Evolutionary conservation across 305 asterid genomes (phyloP).

Genomic region (Solanum hybrid): DNA sequence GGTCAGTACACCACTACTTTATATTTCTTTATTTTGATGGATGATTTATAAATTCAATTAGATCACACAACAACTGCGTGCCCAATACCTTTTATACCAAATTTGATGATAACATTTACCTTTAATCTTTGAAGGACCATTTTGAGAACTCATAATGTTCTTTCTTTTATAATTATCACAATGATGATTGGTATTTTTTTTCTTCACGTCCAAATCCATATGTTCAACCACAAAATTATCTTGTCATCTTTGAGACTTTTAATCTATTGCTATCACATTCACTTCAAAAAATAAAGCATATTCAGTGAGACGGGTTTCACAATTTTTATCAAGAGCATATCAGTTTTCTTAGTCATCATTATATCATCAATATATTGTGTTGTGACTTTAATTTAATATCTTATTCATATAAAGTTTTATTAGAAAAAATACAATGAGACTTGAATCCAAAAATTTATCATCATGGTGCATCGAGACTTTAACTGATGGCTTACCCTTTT

Average conservation of each 20-base stretch:
- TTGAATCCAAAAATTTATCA: neutral
- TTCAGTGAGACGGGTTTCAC: neutral
- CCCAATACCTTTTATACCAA: neutral
- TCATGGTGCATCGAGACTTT: neutral
- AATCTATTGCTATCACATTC: neutral
- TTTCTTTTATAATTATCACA: neutral
- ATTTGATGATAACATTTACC: neutral
- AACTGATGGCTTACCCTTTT: neutral
- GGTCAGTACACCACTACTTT: neutral
- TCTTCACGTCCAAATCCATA: neutral
- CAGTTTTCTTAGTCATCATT: neutral
- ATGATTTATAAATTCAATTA: neutral
- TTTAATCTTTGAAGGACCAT: neutral
- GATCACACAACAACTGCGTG: neutral
- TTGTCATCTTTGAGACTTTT: neutral
- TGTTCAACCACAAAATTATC: neutral
- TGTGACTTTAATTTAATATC: neutral
- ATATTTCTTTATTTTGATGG: neutral
- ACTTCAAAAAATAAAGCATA: neutral
- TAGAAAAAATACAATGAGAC: neutral
- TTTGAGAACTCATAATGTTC: neutral
- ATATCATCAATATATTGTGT: neutral
- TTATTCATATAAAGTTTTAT: neutral
- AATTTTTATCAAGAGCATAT: neutral
- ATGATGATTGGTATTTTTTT: no score